Base-by-base conservation (phyloP, 495 filamentous ascomycete genomes). In the Lasiosphaeria hispida region DNA sequence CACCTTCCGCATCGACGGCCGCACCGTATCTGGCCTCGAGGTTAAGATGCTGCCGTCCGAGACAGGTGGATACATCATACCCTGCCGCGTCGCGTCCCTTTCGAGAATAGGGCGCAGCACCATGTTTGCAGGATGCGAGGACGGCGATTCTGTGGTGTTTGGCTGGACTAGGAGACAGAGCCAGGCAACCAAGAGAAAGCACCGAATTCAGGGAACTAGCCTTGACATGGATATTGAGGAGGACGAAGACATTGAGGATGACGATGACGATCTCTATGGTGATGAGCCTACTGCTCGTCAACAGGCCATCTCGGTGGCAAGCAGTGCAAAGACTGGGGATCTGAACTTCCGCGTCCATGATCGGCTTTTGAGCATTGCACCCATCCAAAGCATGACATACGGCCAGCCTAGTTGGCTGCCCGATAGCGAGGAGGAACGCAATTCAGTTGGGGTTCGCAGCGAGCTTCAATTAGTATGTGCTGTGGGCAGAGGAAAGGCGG, bases 1-100 rank as follows among this genome's bases (percentile, higher is more conserved):
- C 17, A 87, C 80, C 37, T 96, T 99, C 74, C 86, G 83, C 56
- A 82, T 96, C 48, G 92, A 96, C 69, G 94, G 94, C n/a, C 82
- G 93, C 43, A 94, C 90, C 8, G 90, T 99, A 19, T 96, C 92
- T 38, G 91, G 92, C 6, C 77, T 97, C 34, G 82, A 80, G 5
- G 69, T 98, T 45, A 83, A 82, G 48, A 71, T 82, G 13, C 70
- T 96, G 36, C 69, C 78, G 13, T 61, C 72, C 43, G 82, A 88
- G 40, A 66, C 80, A 1, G 88, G 87, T 17, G 86, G 85, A 2
- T 61, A 71, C 45, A 57, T 89, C 10, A 70, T 95, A 57, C 79
- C 79, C 23, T 82, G 83, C 35, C 75, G 80, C 30, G 83, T 87
- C n/a, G 86, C 89, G 4, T 90, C 87, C 43, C 79, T 89, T 1